Evolutionary conservation across 495 filamentous ascomycete species (phyloP).

Genomic region (Friedmanniomyces endolithicus): DNA sequence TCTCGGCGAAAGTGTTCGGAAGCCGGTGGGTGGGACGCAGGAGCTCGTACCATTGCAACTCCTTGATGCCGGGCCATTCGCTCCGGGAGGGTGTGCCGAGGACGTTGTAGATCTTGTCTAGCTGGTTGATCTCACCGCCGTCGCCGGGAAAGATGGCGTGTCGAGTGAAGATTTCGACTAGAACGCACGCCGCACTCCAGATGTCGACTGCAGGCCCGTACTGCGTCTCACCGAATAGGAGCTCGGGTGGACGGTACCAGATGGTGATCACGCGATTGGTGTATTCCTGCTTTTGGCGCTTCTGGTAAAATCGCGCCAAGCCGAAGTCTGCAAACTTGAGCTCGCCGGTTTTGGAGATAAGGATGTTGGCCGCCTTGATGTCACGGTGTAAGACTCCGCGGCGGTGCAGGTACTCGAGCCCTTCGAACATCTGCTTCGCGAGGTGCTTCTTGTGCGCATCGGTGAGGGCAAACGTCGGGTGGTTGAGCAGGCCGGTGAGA

Average conservation of each 20-base stretch:
- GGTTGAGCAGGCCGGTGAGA: slow-evolving; percentile 75
- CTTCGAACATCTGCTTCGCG: slow-evolving; percentile 85
- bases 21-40: slow-evolving; percentile 62
- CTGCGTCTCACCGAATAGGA: slow-evolving; percentile 84
- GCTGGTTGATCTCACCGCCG: slow-evolving; percentile 83
- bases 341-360: slow-evolving; percentile 75
- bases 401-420: slow-evolving; percentile 86
- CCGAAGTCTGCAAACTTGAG: slow-evolving; percentile 96
- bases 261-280: slow-evolving; percentile 98
- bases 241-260: slow-evolving; percentile 92
- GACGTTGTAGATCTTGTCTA: slow-evolving; percentile 90
- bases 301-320: slow-evolving; percentile 91
- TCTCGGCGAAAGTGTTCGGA: slow-evolving; percentile 68
- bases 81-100: slow-evolving; percentile 74
- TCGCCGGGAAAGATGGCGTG: slow-evolving; percentile 94
- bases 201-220: slow-evolving; percentile 94
- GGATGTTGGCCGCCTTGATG: slow-evolving; percentile 58
- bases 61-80: slow-evolving; percentile 76
- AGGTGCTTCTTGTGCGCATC: slow-evolving; percentile 85
- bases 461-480: slow-evolving; percentile 82
- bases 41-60: slow-evolving; percentile 94
- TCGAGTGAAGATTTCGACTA: slow-evolving; percentile 91
- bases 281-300: slow-evolving; percentile 85
- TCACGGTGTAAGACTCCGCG: slow-evolving; percentile 91
- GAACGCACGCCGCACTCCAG: slow-evolving; percentile 94